Percentiles rank a stretch among this genome's conserved stretches.
Evolutionary conservation across 1,284 basidiomycete genomes (phyloP).

Genomic region (Ceratobasidium sp.): DNA sequence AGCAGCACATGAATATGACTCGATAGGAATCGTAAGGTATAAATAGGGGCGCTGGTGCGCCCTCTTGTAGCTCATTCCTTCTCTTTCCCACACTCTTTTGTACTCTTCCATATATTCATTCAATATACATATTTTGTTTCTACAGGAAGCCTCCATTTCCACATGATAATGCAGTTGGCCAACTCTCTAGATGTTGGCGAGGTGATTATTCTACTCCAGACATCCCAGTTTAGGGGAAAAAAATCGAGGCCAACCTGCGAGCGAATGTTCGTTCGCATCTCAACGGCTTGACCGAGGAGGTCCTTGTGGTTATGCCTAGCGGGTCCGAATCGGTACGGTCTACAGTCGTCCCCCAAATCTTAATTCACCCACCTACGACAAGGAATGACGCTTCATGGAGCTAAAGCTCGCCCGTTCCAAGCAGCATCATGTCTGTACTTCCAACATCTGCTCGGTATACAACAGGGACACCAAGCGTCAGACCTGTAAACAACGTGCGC

Average conservation of each 20-base stretch:
- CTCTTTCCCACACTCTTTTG: no score
- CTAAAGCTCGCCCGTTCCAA: background rate
- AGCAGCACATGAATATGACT: no score
- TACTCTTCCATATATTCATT: no score
- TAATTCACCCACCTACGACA: constrained; percentile 50
- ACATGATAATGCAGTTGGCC: constrained; percentile 53
- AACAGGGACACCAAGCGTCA: constrained; percentile 49
- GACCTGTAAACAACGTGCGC: constrained; percentile 58
- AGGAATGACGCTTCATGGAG: constrained; percentile 41
- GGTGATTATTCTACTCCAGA: constrained; percentile 2
- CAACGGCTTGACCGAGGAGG: constrained; percentile 42
- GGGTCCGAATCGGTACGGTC: background rate
- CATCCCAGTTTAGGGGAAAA: constrained; percentile 7
- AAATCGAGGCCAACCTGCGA: constrained; percentile 4
- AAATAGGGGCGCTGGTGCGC: no score
- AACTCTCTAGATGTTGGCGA: constrained; percentile 34
- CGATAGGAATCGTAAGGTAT: no score
- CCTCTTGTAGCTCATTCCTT: no score
- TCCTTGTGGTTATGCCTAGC: background rate
- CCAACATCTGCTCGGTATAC: constrained; percentile 45
- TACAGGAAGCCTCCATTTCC: constrained; percentile 53
- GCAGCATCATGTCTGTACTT: background rate
- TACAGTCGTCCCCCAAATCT: constrained; percentile 34
- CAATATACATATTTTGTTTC: no score
- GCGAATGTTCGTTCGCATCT: constrained; percentile 54